A percentile compares a stretch with the other conserved stretches of the same genome.
Conservation (phyloP, 208 protist species). For the Spironucleus salmonicida region DNA sequence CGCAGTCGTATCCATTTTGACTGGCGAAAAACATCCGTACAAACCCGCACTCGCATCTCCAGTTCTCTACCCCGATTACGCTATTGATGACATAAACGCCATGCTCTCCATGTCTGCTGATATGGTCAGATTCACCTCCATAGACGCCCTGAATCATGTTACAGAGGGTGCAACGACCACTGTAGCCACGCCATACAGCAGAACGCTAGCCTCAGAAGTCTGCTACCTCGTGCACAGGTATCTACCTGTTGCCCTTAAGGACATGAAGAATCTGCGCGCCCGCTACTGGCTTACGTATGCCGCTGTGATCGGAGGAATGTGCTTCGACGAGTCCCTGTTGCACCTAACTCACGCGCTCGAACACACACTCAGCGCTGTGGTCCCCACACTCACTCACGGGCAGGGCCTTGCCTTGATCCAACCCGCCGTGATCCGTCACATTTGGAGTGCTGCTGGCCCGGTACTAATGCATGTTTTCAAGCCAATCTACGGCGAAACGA, state of each 20-base stretch:
- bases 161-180: constrained; percentile 39
- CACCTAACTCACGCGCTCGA: constrained; percentile 42
- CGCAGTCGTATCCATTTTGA: constrained; percentile 35
- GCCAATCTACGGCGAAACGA: constrained; percentile 29
- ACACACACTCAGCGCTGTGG: constrained; percentile 31
- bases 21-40: neutral
- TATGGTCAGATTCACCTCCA: constrained; percentile 31
- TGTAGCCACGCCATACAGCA: constrained; percentile 31
- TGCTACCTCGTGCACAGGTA: constrained; percentile 29
- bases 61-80: constrained; percentile 32
- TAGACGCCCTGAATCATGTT: constrained; percentile 39
- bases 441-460: neutral
- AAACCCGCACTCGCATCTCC: constrained; percentile 30
- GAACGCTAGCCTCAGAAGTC: neutral
- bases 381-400: constrained; percentile 33
- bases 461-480: constrained; percentile 23
- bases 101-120: neutral
- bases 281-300: constrained; percentile 38
- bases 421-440: constrained; percentile 32
- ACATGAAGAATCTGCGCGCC: constrained; percentile 25
- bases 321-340: constrained; percentile 35
- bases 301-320: constrained; percentile 30
- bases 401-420: constrained; percentile 37
- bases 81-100: constrained; percentile 33
- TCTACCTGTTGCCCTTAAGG: constrained; percentile 33